Evolutionary conservation across 208 protist species (phyloP).

Genomic region (Novymonas esmeraldas): DNA sequence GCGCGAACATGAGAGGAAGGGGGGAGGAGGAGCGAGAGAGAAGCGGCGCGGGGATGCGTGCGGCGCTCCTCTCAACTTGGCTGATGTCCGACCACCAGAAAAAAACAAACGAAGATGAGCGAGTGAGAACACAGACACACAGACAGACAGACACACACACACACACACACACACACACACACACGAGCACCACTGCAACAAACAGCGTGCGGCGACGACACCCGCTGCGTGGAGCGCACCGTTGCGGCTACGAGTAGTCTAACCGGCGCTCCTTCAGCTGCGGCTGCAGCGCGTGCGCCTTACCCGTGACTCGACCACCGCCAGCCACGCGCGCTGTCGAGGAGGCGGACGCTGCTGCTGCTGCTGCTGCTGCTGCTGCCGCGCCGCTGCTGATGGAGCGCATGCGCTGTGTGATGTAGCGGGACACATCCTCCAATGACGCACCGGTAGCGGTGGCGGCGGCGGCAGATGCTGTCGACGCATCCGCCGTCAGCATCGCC

Average conservation of each 20-base stretch:
- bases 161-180: not conserved
- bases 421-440: constrained; percentile 34
- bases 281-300: constrained; percentile 2
- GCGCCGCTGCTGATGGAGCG: constrained; percentile 24
- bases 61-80: too few species aligned
- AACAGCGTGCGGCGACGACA: too few species aligned
- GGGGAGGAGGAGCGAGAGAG: too few species aligned
- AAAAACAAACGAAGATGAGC: too few species aligned
- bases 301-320: too few species aligned
- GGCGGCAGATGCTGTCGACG: not conserved
- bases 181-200: not conserved
- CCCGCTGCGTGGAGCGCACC: too few species aligned
- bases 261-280: constrained; percentile 27
- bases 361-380: not conserved
- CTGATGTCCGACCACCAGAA: too few species aligned
- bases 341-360: too few species aligned
- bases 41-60: too few species aligned
- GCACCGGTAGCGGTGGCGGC: constrained; percentile 9
- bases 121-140: too few species aligned
- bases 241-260: constrained; percentile 41
- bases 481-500: constrained; percentile 34
- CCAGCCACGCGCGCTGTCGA: constrained; percentile 11
- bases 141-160: not conserved
- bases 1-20: too few species aligned
- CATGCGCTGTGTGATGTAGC: constrained; percentile 40